phyloP scores from a whole-genome alignment of 345 rosid species.

The Conringia planisiliqua region DNA sequence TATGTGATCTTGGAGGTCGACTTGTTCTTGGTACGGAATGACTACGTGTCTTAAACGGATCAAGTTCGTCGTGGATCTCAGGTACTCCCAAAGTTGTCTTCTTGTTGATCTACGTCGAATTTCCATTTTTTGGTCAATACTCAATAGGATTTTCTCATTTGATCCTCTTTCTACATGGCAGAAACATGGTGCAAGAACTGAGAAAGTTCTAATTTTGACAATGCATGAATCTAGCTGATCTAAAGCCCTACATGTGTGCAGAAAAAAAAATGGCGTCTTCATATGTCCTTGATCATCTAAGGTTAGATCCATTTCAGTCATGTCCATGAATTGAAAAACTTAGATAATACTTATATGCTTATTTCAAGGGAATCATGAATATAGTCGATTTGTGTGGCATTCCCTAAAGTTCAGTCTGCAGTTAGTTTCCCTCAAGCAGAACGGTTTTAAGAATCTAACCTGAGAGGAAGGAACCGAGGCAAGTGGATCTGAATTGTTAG shows the following conservation, averaged over 20 bases:
- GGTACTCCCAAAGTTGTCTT: constrained; percentile 21
- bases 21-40: constrained; percentile 21
- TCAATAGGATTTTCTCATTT: constrained; percentile 34
- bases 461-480: constrained; percentile 1
- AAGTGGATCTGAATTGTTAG: constrained; percentile 7
- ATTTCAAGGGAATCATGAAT: background rate
- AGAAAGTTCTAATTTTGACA: constrained; percentile 11
- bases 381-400: background rate
- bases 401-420: background rate
- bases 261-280: background rate
- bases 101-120: constrained; percentile 46
- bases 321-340: background rate
- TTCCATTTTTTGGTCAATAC: constrained; percentile 34
- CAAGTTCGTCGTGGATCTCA: constrained; percentile 9
- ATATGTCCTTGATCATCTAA: background rate
- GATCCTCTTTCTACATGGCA: constrained; percentile 24
- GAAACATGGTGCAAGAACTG: constrained; percentile 20
- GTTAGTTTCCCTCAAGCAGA: background rate
- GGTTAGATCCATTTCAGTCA: background rate
- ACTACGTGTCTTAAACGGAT: background rate
- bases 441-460: constrained; percentile 23
- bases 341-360: background rate
- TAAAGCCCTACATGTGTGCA: constrained; percentile 1
- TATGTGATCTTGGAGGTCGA: constrained; percentile 12
- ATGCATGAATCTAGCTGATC: background rate